Percentiles rank a stretch among this genome's conserved stretches.
These are phyloP conservation scores for Cucurbita moschata DNA, from an alignment of 306 rosid genomes.

Conservation along the genomic window DNA sequence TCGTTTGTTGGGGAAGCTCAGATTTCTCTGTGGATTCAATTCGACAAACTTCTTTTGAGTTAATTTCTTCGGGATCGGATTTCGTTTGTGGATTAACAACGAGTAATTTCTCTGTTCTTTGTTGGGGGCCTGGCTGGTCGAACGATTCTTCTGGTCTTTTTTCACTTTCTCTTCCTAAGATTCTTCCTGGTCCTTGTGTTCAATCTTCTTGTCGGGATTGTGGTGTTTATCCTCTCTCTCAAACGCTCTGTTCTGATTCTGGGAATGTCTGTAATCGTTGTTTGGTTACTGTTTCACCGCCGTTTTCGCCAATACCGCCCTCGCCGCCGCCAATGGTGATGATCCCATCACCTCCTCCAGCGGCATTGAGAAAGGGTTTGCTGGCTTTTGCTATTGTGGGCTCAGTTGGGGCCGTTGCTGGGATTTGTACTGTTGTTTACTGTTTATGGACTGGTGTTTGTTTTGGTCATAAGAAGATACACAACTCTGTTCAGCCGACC, in stretches of 20 bases:
- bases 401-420: slow-evolving; percentile 62
- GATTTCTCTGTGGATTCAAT: slow-evolving; percentile 16
- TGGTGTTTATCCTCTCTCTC: slow-evolving; percentile 33
- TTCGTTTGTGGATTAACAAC: slow-evolving; percentile 62
- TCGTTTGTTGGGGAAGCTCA: slow-evolving; percentile 66
- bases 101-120: slow-evolving; percentile 30
- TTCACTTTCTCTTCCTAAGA: slow-evolving; percentile 22
- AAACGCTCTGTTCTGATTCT: slow-evolving; percentile 32
- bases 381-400: slow-evolving; percentile 73
- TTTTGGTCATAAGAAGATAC: slow-evolving; percentile 75
- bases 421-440: slow-evolving; percentile 50
- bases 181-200: slow-evolving; percentile 90
- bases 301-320: background rate
- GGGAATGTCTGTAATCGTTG: slow-evolving; percentile 47
- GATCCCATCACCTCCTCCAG: slow-evolving; percentile 21
- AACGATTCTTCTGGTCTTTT: slow-evolving; percentile 7
- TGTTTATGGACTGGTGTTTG: slow-evolving; percentile 70
- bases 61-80: slow-evolving; percentile 52
- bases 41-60: slow-evolving; percentile 28
- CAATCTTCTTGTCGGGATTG: slow-evolving; percentile 41
- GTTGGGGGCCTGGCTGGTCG: slow-evolving; percentile 88
- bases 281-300: background rate
- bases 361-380: slow-evolving; percentile 43
- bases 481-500: slow-evolving; percentile 83
- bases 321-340: slow-evolving; percentile 1